These are phyloP conservation scores for Nannizziopsis barbatae DNA, from an alignment of 2,329 filamentous ascomycete species.

Conservation along the genomic window DNA sequence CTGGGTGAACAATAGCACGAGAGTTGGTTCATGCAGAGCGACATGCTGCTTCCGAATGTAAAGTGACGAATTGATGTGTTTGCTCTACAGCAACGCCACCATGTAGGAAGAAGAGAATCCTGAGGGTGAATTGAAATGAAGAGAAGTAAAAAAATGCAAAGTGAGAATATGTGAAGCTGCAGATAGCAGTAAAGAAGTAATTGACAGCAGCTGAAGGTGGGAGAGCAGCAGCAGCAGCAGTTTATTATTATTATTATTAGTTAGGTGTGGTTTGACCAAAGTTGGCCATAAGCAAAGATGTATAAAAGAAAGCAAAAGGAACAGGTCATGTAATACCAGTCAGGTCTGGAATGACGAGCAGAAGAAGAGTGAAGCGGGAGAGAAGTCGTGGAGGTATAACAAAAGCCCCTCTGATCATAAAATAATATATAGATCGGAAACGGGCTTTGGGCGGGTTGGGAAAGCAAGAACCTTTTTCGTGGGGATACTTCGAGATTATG, in stretches of 20 bases:
- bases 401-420: too few species aligned
- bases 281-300: neutral
- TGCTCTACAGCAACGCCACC: neutral
- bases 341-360: slow-evolving; percentile 1
- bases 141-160: neutral
- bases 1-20: slow-evolving; percentile 1
- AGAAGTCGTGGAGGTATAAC: too few species aligned
- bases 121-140: neutral
- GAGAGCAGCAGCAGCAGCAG: neutral
- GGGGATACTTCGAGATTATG: too few species aligned
- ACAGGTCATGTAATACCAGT: slow-evolving; percentile 8
- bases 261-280: neutral
- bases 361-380: neutral
- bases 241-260: too few species aligned
- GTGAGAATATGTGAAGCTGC: too few species aligned
- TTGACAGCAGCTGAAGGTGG: neutral
- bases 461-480: too few species aligned
- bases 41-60: slow-evolving; percentile 6
- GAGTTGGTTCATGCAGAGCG: slow-evolving; percentile 4
- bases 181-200: neutral
- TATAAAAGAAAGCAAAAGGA: neutral
- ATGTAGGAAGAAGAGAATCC: neutral
- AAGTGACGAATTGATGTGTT: neutral
- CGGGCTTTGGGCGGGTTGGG: neutral
- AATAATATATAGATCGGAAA: slow-evolving; percentile 8